These are phyloP conservation scores for Heterobasidion annosum DNA, from an alignment of 1,284 basidiomycete genomes.

Conservation along the genomic window DNA sequence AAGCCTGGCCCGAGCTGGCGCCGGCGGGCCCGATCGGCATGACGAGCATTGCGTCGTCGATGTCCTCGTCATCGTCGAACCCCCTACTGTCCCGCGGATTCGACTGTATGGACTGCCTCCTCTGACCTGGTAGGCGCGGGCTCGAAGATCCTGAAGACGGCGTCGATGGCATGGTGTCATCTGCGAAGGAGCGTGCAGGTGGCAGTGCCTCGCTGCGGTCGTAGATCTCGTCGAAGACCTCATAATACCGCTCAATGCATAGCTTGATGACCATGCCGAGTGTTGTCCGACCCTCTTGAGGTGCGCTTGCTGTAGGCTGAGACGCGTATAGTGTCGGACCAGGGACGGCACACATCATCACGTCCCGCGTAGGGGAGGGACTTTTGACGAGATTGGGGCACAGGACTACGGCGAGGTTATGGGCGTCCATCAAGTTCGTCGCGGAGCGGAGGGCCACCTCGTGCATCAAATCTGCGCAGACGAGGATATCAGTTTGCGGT, in stretches of 20 bases:
- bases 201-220: constrained; percentile 57
- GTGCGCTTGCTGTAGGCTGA: constrained; percentile 10
- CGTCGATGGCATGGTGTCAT: constrained; percentile 13
- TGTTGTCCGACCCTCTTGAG: constrained; percentile 43
- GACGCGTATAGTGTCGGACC: constrained; percentile 18
- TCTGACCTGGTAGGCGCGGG: constrained; percentile 8
- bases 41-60: constrained; percentile 66
- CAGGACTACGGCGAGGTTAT: constrained; percentile 73
- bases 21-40: constrained; percentile 55
- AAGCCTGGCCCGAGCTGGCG: background rate
- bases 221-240: constrained; percentile 71
- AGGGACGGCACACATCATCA: constrained; percentile 61
- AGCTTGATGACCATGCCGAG: constrained; percentile 65
- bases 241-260: constrained; percentile 77
- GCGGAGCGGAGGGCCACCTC: constrained; percentile 60
- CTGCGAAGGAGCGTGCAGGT: constrained; percentile 17
- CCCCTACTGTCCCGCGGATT: constrained; percentile 19
- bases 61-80: constrained; percentile 54
- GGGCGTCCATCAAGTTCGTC: constrained; percentile 73
- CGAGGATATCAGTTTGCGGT: constrained; percentile 1
- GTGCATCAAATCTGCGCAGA: constrained; percentile 57
- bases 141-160: constrained; percentile 12
- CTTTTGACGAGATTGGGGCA: constrained; percentile 71
- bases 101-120: constrained; percentile 7
- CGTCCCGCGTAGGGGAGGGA: constrained; percentile 58